Conservation (phyloP, 768 basidiomycete genomes). For the Lactifluus subvellereus region DNA sequence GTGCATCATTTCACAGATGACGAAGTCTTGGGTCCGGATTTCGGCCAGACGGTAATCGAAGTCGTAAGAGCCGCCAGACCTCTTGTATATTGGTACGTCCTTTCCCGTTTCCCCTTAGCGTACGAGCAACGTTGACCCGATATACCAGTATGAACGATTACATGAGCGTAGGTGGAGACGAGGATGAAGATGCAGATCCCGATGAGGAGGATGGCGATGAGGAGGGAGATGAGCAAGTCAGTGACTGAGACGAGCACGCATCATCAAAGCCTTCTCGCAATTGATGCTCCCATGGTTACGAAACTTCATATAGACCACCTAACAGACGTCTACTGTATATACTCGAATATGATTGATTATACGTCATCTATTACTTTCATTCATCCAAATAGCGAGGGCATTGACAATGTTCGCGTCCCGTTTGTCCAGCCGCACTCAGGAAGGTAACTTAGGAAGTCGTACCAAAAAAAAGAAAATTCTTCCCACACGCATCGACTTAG, state of each 20-base stretch:
- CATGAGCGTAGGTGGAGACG: constrained; percentile 19
- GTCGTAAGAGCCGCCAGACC: constrained; percentile 37
- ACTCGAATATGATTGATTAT: neutral
- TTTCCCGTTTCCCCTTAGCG: neutral
- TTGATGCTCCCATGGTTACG: neutral
- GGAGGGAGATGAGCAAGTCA: neutral
- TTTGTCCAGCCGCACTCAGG: neutral
- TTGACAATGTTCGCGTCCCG: neutral
- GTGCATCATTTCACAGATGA: constrained; percentile 42
- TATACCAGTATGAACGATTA: constrained; percentile 23
- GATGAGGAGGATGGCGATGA: constrained; percentile 7
- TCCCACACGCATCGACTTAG: neutral
- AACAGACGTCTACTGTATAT: neutral
- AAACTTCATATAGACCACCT: neutral
- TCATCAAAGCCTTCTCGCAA: neutral
- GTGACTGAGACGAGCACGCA: neutral
- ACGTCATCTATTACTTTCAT: neutral
- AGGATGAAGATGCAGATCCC: constrained; percentile 15
- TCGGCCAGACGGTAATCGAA: constrained; percentile 35
- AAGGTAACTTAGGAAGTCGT: neutral
- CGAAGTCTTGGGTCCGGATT: constrained; percentile 37
- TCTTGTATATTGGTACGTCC: constrained; percentile 33
- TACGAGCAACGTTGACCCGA: neutral
- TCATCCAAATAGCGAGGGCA: neutral
- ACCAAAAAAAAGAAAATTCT: neutral